These are phyloP conservation scores for Durotheca rogersii DNA, from an alignment of 495 filamentous ascomycete genomes.

Conservation along the genomic window DNA sequence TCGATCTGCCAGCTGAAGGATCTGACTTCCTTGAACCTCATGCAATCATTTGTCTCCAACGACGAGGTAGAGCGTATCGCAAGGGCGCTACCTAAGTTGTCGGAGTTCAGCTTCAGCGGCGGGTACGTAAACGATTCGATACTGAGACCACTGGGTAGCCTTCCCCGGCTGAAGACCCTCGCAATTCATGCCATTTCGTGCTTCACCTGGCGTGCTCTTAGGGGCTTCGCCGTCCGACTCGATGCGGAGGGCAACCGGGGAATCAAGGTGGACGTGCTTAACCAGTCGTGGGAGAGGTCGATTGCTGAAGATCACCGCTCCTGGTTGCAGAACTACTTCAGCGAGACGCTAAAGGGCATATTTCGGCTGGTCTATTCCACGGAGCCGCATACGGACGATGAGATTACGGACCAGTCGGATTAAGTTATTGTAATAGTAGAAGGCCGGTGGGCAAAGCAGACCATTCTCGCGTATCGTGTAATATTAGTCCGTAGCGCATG, in stretches of 20 bases:
- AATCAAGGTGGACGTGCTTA: constrained; percentile 32
- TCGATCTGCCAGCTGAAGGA: constrained; percentile 46
- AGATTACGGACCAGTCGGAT: constrained; percentile 34
- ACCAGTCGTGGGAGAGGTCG: constrained; percentile 28
- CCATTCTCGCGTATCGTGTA: too few species aligned
- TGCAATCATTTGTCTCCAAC: constrained; percentile 22
- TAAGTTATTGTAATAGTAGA: too few species aligned
- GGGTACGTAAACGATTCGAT: constrained; percentile 55
- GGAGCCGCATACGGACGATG: constrained; percentile 39
- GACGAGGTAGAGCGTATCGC: constrained; percentile 21
- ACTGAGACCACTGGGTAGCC: constrained; percentile 40
- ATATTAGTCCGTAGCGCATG: too few species aligned
- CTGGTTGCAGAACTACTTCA: constrained; percentile 19
- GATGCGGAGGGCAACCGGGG: constrained; percentile 35
- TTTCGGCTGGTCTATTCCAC: constrained; percentile 31
- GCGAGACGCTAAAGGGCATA: constrained; percentile 23
- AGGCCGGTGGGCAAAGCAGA: too few species aligned
- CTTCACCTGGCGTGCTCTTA: constrained; percentile 49
- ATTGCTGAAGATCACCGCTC: constrained; percentile 19
- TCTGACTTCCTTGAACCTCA: constrained; percentile 33
- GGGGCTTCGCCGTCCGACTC: constrained; percentile 49
- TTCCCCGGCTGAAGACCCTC: constrained; percentile 46
- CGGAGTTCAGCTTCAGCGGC: constrained; percentile 58
- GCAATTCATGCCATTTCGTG: constrained; percentile 48
- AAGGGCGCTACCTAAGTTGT: constrained; percentile 47